Percentiles rank a stretch among this genome's conserved stretches.
These are phyloP conservation scores for Venturia asperata DNA, from an alignment of 2,329 filamentous ascomycete genomes.

Conservation along the genomic window DNA sequence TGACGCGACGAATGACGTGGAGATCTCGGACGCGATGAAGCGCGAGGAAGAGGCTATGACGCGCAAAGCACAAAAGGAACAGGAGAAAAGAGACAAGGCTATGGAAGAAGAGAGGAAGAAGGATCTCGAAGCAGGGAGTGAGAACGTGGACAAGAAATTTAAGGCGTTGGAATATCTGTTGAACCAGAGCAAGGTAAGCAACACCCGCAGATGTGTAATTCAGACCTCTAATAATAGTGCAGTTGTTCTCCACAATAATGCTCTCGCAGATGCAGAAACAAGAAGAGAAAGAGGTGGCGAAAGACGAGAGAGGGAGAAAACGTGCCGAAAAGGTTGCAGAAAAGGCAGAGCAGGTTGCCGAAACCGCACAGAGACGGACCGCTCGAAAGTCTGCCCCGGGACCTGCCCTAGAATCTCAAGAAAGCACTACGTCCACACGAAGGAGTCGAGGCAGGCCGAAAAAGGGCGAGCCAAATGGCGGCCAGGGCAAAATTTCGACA, in stretches of 20 bases:
- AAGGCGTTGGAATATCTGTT: slow-evolving; percentile 46
- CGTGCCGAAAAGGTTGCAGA: slow-evolving; percentile 41
- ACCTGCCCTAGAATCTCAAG: slow-evolving; percentile 23
- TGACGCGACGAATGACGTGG: background rate
- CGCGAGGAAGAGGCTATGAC: slow-evolving; percentile 42
- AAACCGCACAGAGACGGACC: slow-evolving; percentile 40
- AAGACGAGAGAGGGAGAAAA: slow-evolving; percentile 40
- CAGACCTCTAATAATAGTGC: slow-evolving; percentile 1
- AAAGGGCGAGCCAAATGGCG: slow-evolving; percentile 28
- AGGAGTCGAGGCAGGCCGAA: slow-evolving; percentile 34
- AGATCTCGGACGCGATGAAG: slow-evolving; percentile 33
- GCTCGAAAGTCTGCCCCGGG: slow-evolving; percentile 33
- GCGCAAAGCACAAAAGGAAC: slow-evolving; percentile 36
- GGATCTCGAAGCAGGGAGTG: slow-evolving; percentile 40
- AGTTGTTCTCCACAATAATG: slow-evolving; percentile 46
- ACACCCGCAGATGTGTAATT: background rate
- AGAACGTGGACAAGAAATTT: slow-evolving; percentile 44
- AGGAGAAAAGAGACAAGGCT: slow-evolving; percentile 39
- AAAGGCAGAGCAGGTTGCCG: slow-evolving; percentile 41
- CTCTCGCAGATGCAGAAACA: slow-evolving; percentile 47
- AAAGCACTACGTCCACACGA: slow-evolving; percentile 9
- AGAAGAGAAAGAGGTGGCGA: slow-evolving; percentile 41
- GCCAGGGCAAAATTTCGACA: slow-evolving; percentile 43
- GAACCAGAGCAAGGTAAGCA: slow-evolving; percentile 42
- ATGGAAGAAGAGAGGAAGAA: slow-evolving; percentile 40